Percentiles rank a stretch among this genome's conserved stretches.
Conservation (phyloP, 495 filamentous ascomycete genomes). For the Podospora australis region DNA sequence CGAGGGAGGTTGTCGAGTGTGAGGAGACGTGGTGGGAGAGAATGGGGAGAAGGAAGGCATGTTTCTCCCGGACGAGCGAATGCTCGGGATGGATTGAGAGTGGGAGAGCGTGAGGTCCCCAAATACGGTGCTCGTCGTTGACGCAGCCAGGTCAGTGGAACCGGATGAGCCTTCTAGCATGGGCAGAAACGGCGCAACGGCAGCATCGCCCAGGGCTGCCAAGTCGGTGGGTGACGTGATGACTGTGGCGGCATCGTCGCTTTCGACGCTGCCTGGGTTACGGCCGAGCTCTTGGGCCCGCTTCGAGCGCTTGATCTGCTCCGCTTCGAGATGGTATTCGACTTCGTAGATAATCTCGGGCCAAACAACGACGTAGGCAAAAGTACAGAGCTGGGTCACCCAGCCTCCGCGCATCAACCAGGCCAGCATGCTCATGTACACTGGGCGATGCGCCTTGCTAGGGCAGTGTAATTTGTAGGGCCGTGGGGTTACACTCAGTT, state of each 20-base stretch:
- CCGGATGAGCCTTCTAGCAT: constrained; percentile 12
- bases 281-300: constrained; percentile 12
- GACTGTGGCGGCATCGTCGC: constrained; percentile 10
- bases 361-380: constrained; percentile 69
- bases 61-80: constrained; percentile 3
- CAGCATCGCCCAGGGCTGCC: constrained; percentile 13
- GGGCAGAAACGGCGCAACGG: constrained; percentile 20
- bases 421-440: constrained; percentile 82
- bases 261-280: constrained; percentile 15
- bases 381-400: constrained; percentile 86
- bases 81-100: constrained; percentile 13
- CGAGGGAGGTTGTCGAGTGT: constrained; percentile 5
- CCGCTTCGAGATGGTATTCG: constrained; percentile 48
- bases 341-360: constrained; percentile 57
- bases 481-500: constrained; percentile 67
- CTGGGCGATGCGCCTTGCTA: constrained; percentile 76
- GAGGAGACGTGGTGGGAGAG: constrained; percentile 2
- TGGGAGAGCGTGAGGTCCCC: constrained; percentile 21
- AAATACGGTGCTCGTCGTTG: constrained; percentile 17
- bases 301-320: constrained; percentile 35
- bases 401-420: constrained; percentile 90
- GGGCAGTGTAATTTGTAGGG: constrained; percentile 78
- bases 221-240: not conserved
- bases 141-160: constrained; percentile 9
- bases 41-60: constrained; percentile 8